Evolutionary conservation across 306 rosid genomes (phyloP), one percentile per base, ranked within the genome.

Genomic region (Sindora glabra): DNA sequence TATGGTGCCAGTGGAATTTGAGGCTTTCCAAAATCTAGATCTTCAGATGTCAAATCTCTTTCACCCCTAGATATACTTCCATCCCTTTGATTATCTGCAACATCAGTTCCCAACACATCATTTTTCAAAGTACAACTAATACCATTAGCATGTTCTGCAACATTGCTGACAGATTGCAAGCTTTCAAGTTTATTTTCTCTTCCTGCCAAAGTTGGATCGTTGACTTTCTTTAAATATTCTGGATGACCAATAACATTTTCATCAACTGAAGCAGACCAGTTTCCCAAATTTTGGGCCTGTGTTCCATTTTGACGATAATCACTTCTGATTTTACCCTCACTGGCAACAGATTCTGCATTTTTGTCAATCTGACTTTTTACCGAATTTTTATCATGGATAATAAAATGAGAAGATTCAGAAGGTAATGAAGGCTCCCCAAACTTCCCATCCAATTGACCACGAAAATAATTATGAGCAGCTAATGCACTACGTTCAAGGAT

Each of bases 401-500:
- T 67, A 60, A 37, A 61, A 56, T 26, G 56, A 50, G 55, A 55
- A 77, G 68, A 70, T 38, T 40, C 72, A 27, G 72, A 54, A 48
- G 76, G 48, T 1, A 68, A 60, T 42, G 75, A 60, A 63, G 72
- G 77, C 71, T 73, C 78, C 18, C 56, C 77, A 74, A 57, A 73
- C 64, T 74, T 76, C 63, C 64, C 68, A 63, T 27, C 46, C 2
- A 76, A 74, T 61, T 79, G 71, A 77, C 73, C 81, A 64, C 47
- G 69, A 65, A 88, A 88, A 74, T 78, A 85, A 33, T 68, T 56
- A 66, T 49, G 74, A 13, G 95, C 95, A 21, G 94, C 90, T 46
- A 67, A 67, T 46, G 86, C 87, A 74, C 98, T 78, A 15, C 75
- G 59, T 64, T 73, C 77, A 10, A 92, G 90, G 76, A 88, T 76